Evolutionary conservation across 352 stramenopile species (phyloP).

Genomic region (Phytophthora chlamydospora): DNA sequence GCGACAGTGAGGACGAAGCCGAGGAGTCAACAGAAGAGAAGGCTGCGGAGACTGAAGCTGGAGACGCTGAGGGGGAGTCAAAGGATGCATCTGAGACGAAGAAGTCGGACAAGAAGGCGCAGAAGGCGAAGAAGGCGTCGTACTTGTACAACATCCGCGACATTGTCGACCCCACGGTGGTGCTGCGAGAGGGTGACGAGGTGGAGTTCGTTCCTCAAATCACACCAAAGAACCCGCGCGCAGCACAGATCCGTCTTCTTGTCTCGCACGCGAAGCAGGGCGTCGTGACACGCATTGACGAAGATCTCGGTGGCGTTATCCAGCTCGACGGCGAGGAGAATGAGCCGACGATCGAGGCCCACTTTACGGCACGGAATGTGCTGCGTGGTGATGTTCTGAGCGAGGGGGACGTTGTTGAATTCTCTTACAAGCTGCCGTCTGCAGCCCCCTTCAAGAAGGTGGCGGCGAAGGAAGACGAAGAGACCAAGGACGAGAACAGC

Average conservation of each 20-base stretch:
- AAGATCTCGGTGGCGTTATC: slow-evolving; percentile 67
- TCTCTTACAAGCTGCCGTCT: slow-evolving; percentile 44
- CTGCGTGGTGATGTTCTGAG: slow-evolving; percentile 64
- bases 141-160: slow-evolving; percentile 78
- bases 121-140: slow-evolving; percentile 23
- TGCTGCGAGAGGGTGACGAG: slow-evolving; percentile 76
- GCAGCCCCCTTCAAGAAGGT: slow-evolving; percentile 41
- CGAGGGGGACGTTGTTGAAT: slow-evolving; percentile 79
- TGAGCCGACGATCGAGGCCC: slow-evolving; percentile 36
- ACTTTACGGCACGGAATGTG: slow-evolving; percentile 58
- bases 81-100: slow-evolving; percentile 21
- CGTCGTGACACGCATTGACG: slow-evolving; percentile 51
- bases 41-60: slow-evolving; percentile 12
- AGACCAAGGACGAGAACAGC: slow-evolving; percentile 8
- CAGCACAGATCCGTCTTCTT: slow-evolving; percentile 61
- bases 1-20: slow-evolving; percentile 27
- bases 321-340: slow-evolving; percentile 47
- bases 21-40: slow-evolving; percentile 26
- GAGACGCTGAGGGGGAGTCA: slow-evolving; percentile 4
- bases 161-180: slow-evolving; percentile 50
- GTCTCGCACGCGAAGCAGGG: slow-evolving; percentile 62
- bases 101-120: slow-evolving; percentile 30
- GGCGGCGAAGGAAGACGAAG: slow-evolving; percentile 21
- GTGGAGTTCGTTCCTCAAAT: slow-evolving; percentile 67
- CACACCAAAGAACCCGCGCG: slow-evolving; percentile 53